A percentile compares a stretch with the other conserved stretches of the same genome.
Conservation (phyloP, 257 asterid genomes). For the Solanum pinnatisectum region DNA sequence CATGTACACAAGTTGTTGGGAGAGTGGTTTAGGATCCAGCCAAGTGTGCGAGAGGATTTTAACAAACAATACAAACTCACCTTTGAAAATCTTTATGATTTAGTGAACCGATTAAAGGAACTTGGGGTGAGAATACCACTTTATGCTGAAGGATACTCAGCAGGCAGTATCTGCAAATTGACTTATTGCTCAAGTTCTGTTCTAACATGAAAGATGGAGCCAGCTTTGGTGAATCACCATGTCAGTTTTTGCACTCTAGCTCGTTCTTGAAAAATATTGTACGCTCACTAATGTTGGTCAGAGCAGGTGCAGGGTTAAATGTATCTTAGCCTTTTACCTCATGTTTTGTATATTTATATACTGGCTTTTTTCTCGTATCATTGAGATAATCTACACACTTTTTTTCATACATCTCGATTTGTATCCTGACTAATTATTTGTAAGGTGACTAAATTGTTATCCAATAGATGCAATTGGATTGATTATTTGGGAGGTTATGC, state of each 20-base stretch:
- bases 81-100: slow-evolving; percentile 56
- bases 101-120: slow-evolving; percentile 59
- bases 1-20: slow-evolving; percentile 90
- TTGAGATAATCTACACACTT: background rate
- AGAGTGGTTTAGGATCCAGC: slow-evolving; percentile 80
- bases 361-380: background rate
- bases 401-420: background rate
- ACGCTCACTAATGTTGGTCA: background rate
- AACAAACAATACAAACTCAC: slow-evolving; percentile 59
- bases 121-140: slow-evolving; percentile 64
- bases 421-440: background rate
- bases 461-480: background rate
- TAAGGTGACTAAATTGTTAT: background rate
- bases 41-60: slow-evolving; percentile 56
- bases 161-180: slow-evolving; percentile 6
- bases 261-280: background rate
- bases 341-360: background rate
- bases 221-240: background rate
- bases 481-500: too few species aligned
- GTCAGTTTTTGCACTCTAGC: background rate
- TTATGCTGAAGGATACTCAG: slow-evolving; percentile 24
- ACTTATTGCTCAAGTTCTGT: slow-evolving; percentile 7
- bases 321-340: background rate
- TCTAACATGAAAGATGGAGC: background rate
- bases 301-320: background rate